phyloP scores from a whole-genome alignment of 129 eudicot species.

The Flaveria sonorensis region DNA sequence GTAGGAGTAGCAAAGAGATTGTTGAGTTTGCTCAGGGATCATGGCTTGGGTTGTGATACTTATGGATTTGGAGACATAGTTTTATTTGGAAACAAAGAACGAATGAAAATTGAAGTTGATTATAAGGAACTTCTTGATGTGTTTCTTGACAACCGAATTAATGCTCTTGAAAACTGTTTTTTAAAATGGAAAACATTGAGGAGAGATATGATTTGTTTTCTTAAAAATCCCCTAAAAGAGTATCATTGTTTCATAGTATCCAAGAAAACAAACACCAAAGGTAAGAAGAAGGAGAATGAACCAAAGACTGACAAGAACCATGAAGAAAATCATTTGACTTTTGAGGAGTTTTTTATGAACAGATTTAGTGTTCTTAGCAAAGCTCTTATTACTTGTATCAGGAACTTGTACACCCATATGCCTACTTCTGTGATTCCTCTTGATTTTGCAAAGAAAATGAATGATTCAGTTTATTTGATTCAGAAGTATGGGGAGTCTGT shows the following conservation, averaged over 20 bases:
- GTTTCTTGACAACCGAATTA: slow-evolving; percentile 49
- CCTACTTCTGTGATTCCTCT: slow-evolving; percentile 50
- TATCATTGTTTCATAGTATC: neutral
- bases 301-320: neutral
- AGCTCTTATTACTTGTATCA: slow-evolving; percentile 31
- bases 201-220: slow-evolving; percentile 21
- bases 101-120: slow-evolving; percentile 57
- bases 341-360: slow-evolving; percentile 40
- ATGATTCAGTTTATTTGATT: slow-evolving; percentile 12
- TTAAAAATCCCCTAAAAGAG: slow-evolving; percentile 13
- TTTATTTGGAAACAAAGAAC: slow-evolving; percentile 57
- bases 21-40: slow-evolving; percentile 26
- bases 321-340: slow-evolving; percentile 12
- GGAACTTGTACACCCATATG: slow-evolving; percentile 54
- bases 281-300: neutral
- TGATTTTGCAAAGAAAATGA: slow-evolving; percentile 38
- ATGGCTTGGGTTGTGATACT: slow-evolving; percentile 28
- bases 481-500: slow-evolving; percentile 25
- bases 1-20: slow-evolving; percentile 51
- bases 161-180: slow-evolving; percentile 40
- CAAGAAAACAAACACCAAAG: neutral
- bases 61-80: slow-evolving; percentile 73
- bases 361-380: slow-evolving; percentile 17
- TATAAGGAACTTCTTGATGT: slow-evolving; percentile 40
- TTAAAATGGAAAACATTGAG: slow-evolving; percentile 5